Evolutionary conservation across 352 stramenopile genomes (phyloP).

Genomic region (Globisporangium okanoganense): DNA sequence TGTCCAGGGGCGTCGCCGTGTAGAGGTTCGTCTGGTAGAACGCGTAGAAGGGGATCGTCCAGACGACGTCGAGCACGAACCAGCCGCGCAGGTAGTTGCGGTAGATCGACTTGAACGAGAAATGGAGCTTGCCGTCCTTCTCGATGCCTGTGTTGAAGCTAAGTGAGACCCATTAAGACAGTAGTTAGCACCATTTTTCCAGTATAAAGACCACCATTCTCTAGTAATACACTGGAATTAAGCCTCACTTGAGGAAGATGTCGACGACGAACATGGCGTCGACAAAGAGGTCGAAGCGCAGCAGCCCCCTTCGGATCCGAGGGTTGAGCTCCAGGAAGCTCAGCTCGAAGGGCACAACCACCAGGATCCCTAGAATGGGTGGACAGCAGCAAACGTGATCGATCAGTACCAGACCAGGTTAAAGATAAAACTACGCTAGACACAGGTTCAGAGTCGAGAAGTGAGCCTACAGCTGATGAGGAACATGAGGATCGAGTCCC

Average conservation of each 20-base stretch:
- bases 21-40: constrained; percentile 35
- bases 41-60: constrained; percentile 67
- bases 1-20: constrained; percentile 12
- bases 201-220: background rate
- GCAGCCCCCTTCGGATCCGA: constrained; percentile 27
- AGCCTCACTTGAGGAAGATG: constrained; percentile 65
- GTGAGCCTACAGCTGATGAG: constrained; percentile 62
- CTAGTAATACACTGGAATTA: background rate
- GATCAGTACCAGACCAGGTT: too few species aligned
- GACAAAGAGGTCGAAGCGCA: constrained; percentile 57
- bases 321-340: constrained; percentile 44
- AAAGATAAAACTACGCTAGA: too few species aligned
- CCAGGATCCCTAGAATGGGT: constrained; percentile 39
- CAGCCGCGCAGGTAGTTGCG: constrained; percentile 47
- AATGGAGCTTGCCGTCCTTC: constrained; percentile 67
- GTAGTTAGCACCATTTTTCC: background rate
- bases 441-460: too few species aligned
- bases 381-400: too few species aligned
- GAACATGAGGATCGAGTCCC: constrained; percentile 51
- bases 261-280: constrained; percentile 64
- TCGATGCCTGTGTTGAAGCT: constrained; percentile 80
- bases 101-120: constrained; percentile 49
- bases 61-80: constrained; percentile 59
- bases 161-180: background rate
- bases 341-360: constrained; percentile 69